Evolutionary conservation across 441 rosid species (phyloP).

Genomic region (Gossypium schwendimanii): DNA sequence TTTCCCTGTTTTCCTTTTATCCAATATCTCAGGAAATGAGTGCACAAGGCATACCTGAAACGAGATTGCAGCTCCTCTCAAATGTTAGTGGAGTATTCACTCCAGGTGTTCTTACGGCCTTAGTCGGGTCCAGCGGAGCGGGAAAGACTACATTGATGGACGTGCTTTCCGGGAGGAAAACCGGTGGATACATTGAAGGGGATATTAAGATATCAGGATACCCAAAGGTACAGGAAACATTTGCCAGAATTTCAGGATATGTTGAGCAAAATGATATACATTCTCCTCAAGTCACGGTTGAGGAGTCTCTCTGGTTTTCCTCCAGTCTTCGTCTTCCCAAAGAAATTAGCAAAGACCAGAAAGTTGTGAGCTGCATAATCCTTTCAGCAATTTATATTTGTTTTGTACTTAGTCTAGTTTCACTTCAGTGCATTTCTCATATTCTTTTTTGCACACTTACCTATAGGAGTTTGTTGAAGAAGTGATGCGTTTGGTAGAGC

Average conservation of each 20-base stretch:
- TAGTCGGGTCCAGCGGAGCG: slow-evolving; percentile 98
- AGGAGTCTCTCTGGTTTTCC: slow-evolving; percentile 89
- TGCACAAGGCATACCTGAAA: slow-evolving; percentile 61
- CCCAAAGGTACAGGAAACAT: slow-evolving; percentile 68
- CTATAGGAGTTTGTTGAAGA: slow-evolving; percentile 87
- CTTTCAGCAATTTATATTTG: neutral
- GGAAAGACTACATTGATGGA: slow-evolving; percentile 97
- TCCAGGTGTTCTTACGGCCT: slow-evolving; percentile 86
- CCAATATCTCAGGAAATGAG: slow-evolving; percentile 59
- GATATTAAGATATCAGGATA: slow-evolving; percentile 76
- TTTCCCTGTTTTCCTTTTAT: neutral
- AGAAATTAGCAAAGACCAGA: slow-evolving; percentile 63
- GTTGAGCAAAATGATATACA: slow-evolving; percentile 95
- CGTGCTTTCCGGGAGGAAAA: slow-evolving; percentile 94
- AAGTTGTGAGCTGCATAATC: slow-evolving; percentile 33
- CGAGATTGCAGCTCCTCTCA: slow-evolving; percentile 62
- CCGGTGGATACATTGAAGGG: slow-evolving; percentile 88
- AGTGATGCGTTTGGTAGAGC: slow-evolving; percentile 89
- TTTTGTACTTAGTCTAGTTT: neutral
- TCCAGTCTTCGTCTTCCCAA: slow-evolving; percentile 77
- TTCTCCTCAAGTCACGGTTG: slow-evolving; percentile 93
- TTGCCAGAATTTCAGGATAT: slow-evolving; percentile 89
- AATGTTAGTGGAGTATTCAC: slow-evolving; percentile 85
- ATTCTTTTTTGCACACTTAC: neutral
- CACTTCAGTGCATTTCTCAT: slow-evolving; percentile 1